Base-by-base conservation (phyloP, 2,329 filamentous ascomycete genomes). In the Neospermospora avenae region DNA sequence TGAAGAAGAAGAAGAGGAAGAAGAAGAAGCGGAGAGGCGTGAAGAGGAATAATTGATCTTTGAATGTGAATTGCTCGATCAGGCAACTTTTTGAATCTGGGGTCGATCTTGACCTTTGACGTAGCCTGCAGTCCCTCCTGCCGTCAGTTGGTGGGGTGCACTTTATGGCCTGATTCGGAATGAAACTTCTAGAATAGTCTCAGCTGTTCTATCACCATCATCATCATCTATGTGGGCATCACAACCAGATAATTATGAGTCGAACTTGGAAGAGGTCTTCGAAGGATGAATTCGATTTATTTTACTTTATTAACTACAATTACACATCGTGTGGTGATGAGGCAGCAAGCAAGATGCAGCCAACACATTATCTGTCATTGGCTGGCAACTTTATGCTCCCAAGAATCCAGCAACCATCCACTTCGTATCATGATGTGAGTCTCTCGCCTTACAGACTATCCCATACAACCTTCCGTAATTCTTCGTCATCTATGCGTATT, bases 111-210 rank as follows among this genome's bases (percentile, higher is more conserved):
- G 14, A 45, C 28, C 39, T 41, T 44, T 55, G 39, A 55, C 39
- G 39, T 35, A 45, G 22, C 41, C 25, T 16, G 16, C 41, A 41
- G 25, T 11, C 3, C 14, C 4, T 39, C 24, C 37, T 41, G 34
- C 11, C 8, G 48, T 37, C 18, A 37, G 41, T 46, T 24, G 54
- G 34, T 20, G 46, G 28, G 28, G 46, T 18, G 45, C 24, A n/a
- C 16, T 24, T 37, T 44, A 44, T 57, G 55, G 44, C 34, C 55
- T 49, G 55, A 57, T 20, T 44, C 31, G 7, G 18, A 37, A 13
- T 48, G 55, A 49, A 57, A 57, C 48, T 51, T 51, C 48, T 51
- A 51, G 31, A 39, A 41, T 14, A 18, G 25, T 35, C 39, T 31
- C 53, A 10, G 24, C 7, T 3, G 5, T 44, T 55, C 39, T 34